Conservation (phyloP, 345 rosid species). For the Kernera saxatilis region DNA sequence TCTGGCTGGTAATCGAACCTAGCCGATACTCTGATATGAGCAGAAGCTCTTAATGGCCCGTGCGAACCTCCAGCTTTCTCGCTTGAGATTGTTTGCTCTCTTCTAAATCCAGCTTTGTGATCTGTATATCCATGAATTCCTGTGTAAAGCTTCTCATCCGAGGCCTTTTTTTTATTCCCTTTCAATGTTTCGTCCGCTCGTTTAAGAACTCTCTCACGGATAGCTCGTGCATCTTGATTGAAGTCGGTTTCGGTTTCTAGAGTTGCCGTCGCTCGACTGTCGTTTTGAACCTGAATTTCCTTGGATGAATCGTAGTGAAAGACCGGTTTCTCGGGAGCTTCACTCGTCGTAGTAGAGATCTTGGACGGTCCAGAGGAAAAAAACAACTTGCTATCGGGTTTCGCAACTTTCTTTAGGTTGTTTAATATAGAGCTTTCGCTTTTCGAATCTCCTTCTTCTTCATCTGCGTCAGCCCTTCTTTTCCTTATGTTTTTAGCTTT, state of each 20-base stretch:
- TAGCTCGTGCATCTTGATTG: constrained; percentile 69
- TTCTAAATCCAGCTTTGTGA: constrained; percentile 86
- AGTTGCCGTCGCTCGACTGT: constrained; percentile 72
- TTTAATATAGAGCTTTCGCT: constrained; percentile 42
- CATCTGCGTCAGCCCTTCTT: constrained; percentile 45
- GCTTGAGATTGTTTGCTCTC: constrained; percentile 80
- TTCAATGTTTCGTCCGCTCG: constrained; percentile 58
- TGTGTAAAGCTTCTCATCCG: constrained; percentile 61
- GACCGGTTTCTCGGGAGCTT: constrained; percentile 31
- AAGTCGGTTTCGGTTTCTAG: constrained; percentile 90
- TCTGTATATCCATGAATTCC: constrained; percentile 84
- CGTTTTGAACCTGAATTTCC: constrained; percentile 82
- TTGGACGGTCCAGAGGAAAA: constrained; percentile 66
- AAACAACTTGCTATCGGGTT: constrained; percentile 52
- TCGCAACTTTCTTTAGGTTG: constrained; percentile 45
- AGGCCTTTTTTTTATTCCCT: constrained; percentile 40
- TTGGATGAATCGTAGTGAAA: constrained; percentile 83
- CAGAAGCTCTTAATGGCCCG: constrained; percentile 93
- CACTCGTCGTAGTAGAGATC: constrained; percentile 24
- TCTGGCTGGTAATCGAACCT: constrained; percentile 94
- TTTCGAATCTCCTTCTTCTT: constrained; percentile 49
- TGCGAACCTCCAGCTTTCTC: constrained; percentile 94
- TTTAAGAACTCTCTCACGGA: constrained; percentile 77
- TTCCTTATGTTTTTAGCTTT: constrained; percentile 71
- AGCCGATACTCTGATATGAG: constrained; percentile 83